A percentile compares a stretch with the other conserved stretches of the same genome.
These are phyloP conservation scores for Raffaelea deltoideospora DNA, from an alignment of 2,329 filamentous ascomycete genomes.

Conservation along the genomic window DNA sequence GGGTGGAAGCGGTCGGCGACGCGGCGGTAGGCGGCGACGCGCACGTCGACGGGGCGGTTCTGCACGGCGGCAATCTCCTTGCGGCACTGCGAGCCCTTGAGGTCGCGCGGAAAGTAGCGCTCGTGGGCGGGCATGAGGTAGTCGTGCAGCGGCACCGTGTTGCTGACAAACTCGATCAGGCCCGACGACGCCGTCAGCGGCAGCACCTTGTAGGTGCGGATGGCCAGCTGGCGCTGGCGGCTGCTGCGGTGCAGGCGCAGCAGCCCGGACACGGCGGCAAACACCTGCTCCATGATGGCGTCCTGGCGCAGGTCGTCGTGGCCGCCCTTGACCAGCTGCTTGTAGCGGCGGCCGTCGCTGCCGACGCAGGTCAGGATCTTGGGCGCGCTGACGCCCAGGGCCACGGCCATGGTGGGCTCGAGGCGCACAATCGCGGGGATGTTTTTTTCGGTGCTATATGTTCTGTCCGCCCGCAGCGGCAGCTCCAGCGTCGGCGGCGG, in stretches of 20 bases:
- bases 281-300: conserved; percentile 98
- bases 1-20: conserved; percentile 75
- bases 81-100: conserved; percentile 60
- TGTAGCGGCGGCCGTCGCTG: conserved; percentile 65
- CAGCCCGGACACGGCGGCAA: conserved; percentile 84
- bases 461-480: conserved; percentile 51
- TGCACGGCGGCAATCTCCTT: conserved; percentile 66
- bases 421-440: conserved; percentile 63
- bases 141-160: conserved; percentile 84
- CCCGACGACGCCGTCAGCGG: conserved; percentile 74
- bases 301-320: conserved; percentile 95
- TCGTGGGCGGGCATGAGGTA: conserved; percentile 86
- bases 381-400: conserved; percentile 78
- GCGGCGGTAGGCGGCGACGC: conserved; percentile 61
- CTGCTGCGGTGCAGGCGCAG: conserved; percentile 76
- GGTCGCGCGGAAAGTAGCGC: conserved; percentile 70
- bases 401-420: conserved; percentile 65
- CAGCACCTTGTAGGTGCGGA: conserved; percentile 93
- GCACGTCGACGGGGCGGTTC: conserved; percentile 50
- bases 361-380: conserved; percentile 80
- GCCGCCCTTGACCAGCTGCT: conserved; percentile 87
- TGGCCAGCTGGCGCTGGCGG: conserved; percentile 73
- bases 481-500: conserved; percentile 86
- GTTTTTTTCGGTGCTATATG: conserved; percentile 72
- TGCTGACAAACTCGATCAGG: conserved; percentile 90